Percentiles rank a stretch among this genome's conserved stretches.
Evolutionary conservation across 768 basidiomycete genomes (phyloP).

Genomic region (Boletus huronensis): DNA sequence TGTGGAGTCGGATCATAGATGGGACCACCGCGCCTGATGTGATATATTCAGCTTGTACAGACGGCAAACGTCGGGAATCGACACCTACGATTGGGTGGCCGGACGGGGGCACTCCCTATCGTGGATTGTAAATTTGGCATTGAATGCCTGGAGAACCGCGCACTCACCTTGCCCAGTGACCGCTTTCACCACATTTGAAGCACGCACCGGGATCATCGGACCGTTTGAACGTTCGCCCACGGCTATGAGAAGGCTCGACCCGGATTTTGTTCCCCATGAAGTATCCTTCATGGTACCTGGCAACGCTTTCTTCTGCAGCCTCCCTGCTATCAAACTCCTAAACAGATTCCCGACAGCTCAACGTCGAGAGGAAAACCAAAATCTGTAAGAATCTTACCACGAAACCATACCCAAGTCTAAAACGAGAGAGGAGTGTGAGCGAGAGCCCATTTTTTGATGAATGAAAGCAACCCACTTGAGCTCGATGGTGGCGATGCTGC

Average conservation of each 20-base stretch:
- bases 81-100: constrained; percentile 46
- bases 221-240: constrained; percentile 76
- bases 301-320: constrained; percentile 83
- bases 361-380: neutral
- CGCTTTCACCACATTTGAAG: constrained; percentile 81
- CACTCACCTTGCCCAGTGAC: constrained; percentile 85
- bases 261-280: constrained; percentile 94
- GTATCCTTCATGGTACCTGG: constrained; percentile 83
- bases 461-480: constrained; percentile 62
- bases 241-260: constrained; percentile 82
- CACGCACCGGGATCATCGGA: constrained; percentile 86
- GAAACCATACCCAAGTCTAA: constrained; percentile 83
- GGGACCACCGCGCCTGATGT: constrained; percentile 37
- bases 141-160: neutral
- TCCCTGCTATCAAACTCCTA: constrained; percentile 82
- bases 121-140: constrained; percentile 2
- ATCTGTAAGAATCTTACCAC: constrained; percentile 54
- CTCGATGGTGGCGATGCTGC: constrained; percentile 70
- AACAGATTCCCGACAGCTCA: neutral
- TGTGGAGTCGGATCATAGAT: constrained; percentile 50
- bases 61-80: neutral
- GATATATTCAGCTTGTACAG: constrained; percentile 2
- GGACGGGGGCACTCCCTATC: constrained; percentile 70
- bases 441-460: constrained; percentile 4
- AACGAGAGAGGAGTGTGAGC: constrained; percentile 4